Evolutionary conservation across 768 basidiomycete species (phyloP), one percentile per base, ranked within the genome.

Genomic region (Pseudohyphozyma bogoriensis): DNA sequence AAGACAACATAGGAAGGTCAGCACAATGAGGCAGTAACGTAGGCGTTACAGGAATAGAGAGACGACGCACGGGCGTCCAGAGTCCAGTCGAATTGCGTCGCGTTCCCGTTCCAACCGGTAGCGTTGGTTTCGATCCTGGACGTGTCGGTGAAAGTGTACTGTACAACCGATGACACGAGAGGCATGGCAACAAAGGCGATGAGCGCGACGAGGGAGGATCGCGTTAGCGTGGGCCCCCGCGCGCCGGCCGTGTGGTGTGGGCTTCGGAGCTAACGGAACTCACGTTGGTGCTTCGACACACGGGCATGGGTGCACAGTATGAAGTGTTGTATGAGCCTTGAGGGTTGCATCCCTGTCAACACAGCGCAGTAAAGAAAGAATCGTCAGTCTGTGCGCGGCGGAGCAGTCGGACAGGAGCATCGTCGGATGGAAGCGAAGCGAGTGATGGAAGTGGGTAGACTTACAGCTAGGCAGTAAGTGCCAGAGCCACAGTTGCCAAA

Each of bases 31-130:
- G 11, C 3, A 5, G 16, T 63, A 31, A 8, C 18, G 18, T 15
- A 40, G 35, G 8, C 10, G 45, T 13, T 33, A n/a, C 33, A 39
- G 36, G 37, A 42, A 18, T 2, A 15, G 37, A 16, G 9, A 32
- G 29, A n/a, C 1, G 0, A 45, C 60, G 18, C 36, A 62, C 60
- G 46, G 42, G 35, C 37, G 67, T 70, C 69, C 64, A 73, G 65
- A 15, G 71, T 69, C 53, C 67, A 73, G 49, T 73, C 72, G 49
- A 67, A 72, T 6, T 69, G 63, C 6, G 62, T 64, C 1, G 71
- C 70, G 56, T 74, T 72, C 1, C 74, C 74, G 49, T 70, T 56
- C 50, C 64, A 74, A 4, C 35, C 49, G 1, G 72, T 60, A 22
- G 50, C 63, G 58, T 73, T 72, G 28, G 22, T 13, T 15, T 62